A percentile compares a stretch with the other conserved stretches of the same genome.
Conservation (phyloP, 192 early-diverging fungal genomes). For the Linnemannia hyalina region DNA sequence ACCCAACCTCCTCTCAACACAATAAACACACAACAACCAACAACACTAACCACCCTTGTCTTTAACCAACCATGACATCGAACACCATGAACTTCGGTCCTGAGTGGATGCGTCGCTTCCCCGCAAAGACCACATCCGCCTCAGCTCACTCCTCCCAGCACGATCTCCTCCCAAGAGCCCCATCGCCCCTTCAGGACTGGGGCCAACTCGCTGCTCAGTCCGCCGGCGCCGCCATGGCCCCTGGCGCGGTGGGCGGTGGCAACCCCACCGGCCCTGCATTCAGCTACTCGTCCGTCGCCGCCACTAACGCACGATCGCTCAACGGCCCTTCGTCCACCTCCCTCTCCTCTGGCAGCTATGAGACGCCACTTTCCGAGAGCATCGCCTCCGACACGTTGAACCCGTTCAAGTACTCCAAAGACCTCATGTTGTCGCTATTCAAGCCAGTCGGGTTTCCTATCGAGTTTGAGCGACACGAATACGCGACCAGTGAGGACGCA, state of each 20-base stretch:
- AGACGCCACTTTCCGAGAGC: constrained; percentile 11
- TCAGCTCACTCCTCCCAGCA: background rate
- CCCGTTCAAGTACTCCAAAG: constrained; percentile 76
- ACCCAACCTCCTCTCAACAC: background rate
- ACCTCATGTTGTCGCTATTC: constrained; percentile 78
- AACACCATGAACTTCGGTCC: constrained; percentile 83
- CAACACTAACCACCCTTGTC: background rate
- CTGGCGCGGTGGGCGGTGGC: background rate
- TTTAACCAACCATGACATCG: constrained; percentile 8
- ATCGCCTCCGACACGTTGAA: constrained; percentile 43
- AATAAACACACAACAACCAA: background rate
- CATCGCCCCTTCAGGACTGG: background rate
- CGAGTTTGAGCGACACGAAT: constrained; percentile 74
- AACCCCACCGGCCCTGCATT: background rate
- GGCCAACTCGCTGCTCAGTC: background rate
- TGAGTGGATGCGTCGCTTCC: constrained; percentile 59
- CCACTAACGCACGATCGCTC: constrained; percentile 4
- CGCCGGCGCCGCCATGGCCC: background rate
- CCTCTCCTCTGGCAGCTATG: background rate
- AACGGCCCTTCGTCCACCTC: background rate
- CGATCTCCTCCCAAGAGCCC: background rate
- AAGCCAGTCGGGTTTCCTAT: constrained; percentile 65
- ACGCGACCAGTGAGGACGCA: constrained; percentile 68
- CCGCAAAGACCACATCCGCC: constrained; percentile 2
- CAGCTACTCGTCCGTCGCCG: constrained; percentile 19